A percentile compares a stretch with the other conserved stretches of the same genome.
Evolutionary conservation across 768 basidiomycete species (phyloP).

Genomic region (Calocybe indica): DNA sequence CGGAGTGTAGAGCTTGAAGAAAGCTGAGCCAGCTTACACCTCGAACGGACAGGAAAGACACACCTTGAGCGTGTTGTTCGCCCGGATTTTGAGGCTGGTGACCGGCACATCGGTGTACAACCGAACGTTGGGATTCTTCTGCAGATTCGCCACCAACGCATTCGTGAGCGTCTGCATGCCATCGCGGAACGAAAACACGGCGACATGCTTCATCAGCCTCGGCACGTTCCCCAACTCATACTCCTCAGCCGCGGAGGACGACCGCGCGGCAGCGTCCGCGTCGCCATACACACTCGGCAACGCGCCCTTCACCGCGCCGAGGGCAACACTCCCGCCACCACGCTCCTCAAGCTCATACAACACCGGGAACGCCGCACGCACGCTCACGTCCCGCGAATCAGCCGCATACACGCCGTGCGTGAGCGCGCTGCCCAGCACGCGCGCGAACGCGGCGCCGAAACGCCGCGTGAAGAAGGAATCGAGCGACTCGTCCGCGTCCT

Average conservation of each 20-base stretch:
- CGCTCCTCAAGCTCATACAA: slow-evolving; percentile 66
- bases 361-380: slow-evolving; percentile 71
- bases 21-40: slow-evolving; percentile 32
- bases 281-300: slow-evolving; percentile 13
- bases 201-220: slow-evolving; percentile 46
- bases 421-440: slow-evolving; percentile 70
- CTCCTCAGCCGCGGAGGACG: no score
- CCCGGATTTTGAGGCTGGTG: slow-evolving; percentile 23
- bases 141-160: slow-evolving; percentile 45
- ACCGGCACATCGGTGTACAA: slow-evolving; percentile 41
- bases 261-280: slow-evolving; percentile 5
- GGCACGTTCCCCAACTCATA: slow-evolving; percentile 47
- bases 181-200: slow-evolving; percentile 77
- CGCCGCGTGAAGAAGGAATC: slow-evolving; percentile 71
- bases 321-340: slow-evolving; percentile 58
- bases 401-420: slow-evolving; percentile 93
- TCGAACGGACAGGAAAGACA: no score
- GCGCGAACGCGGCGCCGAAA: slow-evolving; percentile 69
- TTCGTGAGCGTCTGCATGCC: slow-evolving; percentile 67
- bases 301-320: slow-evolving; percentile 40
- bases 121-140: slow-evolving; percentile 47
- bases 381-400: slow-evolving; percentile 68
- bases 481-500: slow-evolving; percentile 65
- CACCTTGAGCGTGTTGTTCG: slow-evolving; percentile 25
- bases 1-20: slow-evolving; percentile 1